A percentile compares a stretch with the other conserved stretches of the same genome.
Evolutionary conservation across 441 rosid genomes (phyloP).

Genomic region (Syzygium malaccense): DNA sequence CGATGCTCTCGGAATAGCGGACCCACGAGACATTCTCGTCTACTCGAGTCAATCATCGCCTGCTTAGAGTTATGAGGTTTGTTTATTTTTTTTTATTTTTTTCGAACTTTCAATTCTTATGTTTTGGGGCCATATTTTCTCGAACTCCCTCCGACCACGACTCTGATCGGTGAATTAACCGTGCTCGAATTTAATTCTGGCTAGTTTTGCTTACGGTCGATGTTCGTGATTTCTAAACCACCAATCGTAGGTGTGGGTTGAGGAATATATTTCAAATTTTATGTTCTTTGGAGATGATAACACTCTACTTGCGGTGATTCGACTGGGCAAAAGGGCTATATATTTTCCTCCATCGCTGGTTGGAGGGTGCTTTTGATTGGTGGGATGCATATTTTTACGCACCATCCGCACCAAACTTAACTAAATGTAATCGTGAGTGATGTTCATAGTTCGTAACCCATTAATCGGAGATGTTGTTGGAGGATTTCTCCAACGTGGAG

Average conservation of each 20-base stretch:
- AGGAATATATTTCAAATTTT: neutral
- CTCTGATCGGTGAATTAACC: neutral
- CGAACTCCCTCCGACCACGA: neutral
- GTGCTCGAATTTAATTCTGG: neutral
- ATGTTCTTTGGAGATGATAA: neutral
- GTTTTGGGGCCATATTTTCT: neutral
- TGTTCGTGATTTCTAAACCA: neutral
- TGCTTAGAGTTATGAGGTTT: neutral
- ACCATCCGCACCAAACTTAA: neutral
- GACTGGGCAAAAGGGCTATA: neutral
- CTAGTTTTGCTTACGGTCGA: neutral
- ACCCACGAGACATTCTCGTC: neutral
- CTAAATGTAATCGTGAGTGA: neutral
- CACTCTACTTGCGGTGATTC: neutral
- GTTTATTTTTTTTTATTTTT: too few relatives aligned
- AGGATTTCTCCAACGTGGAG: neutral
- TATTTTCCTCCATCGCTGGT: neutral
- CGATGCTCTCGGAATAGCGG: neutral
- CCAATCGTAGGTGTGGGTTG: neutral
- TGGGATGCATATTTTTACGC: neutral
- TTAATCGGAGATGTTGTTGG: neutral
- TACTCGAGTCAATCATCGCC: neutral
- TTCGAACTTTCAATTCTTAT: neutral
- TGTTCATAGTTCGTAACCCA: neutral
- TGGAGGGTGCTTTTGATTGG: neutral